A percentile compares a stretch with the other conserved stretches of the same genome.
Evolutionary conservation across 805 yeast species (phyloP).

Genomic region (Yarrowia deformans): DNA sequence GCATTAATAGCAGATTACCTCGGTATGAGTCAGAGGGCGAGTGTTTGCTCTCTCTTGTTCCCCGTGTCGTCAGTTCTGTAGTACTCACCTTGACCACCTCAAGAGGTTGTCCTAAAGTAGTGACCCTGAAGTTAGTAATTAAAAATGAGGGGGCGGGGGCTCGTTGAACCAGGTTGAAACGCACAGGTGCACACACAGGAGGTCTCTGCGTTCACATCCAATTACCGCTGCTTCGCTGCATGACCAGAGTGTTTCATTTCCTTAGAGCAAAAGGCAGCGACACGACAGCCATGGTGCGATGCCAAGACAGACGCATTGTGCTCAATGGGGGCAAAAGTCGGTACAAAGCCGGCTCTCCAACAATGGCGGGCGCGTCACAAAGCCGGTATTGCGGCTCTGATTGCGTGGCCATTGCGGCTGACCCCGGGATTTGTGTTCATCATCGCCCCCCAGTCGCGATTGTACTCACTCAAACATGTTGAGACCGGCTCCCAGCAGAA

Average conservation of each 20-base stretch:
- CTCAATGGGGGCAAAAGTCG: neutral
- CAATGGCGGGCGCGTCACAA: neutral
- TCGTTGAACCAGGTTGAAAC: neutral
- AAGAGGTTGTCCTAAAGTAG: slow-evolving; percentile 95
- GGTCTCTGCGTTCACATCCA: too few relatives aligned
- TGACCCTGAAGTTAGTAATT: slow-evolving; percentile 56
- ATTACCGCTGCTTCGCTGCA: neutral
- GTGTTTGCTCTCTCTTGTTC: neutral
- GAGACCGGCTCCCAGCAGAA: slow-evolving; percentile 90
- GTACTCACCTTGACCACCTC: slow-evolving; percentile 70
- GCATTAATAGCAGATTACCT: slow-evolving; percentile 38
- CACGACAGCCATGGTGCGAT: neutral
- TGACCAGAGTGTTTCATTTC: neutral
- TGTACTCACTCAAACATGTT: slow-evolving; percentile 74
- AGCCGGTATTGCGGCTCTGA: neutral
- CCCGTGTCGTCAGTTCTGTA: neutral
- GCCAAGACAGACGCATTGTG: neutral
- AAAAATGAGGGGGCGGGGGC: neutral
- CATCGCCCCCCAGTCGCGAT: neutral
- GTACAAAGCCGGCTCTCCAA: slow-evolving; percentile 6
- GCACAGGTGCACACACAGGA: neutral
- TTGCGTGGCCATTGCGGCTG: neutral
- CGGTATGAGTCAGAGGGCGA: slow-evolving; percentile 1
- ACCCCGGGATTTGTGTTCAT: neutral
- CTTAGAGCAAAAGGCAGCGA: neutral